A percentile compares a stretch with the other conserved stretches of the same genome.
Evolutionary conservation across 495 filamentous ascomycete species (phyloP).

Genomic region (Rostrohypoxylon terebratum): DNA sequence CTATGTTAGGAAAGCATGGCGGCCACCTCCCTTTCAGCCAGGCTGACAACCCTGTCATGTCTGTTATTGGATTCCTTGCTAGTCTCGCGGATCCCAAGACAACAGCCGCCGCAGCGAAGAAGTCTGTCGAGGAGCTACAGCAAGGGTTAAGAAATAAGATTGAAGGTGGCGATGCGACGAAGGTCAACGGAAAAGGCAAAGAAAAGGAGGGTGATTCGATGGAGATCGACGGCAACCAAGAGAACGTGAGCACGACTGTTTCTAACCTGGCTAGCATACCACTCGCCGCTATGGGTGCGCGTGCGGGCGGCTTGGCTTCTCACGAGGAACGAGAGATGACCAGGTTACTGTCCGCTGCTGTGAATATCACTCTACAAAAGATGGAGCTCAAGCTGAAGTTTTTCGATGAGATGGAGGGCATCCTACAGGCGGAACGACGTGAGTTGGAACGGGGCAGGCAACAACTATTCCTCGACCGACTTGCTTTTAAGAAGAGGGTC

Average conservation of each 20-base stretch:
- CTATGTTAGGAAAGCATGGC: conserved; percentile 69
- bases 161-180: conserved; percentile 71
- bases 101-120: conserved; percentile 87
- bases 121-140: conserved; percentile 84
- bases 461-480: conserved; percentile 90
- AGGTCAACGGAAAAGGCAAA: conserved; percentile 60
- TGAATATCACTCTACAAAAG: conserved; percentile 86
- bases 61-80: conserved; percentile 91
- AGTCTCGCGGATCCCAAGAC: conserved; percentile 87
- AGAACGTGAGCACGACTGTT: conserved; percentile 55
- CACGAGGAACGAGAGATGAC: conserved; percentile 98
- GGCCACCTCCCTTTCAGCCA: conserved; percentile 88
- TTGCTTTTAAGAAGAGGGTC: conserved; percentile 89
- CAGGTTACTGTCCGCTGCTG: conserved; percentile 83
- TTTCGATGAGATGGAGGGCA: conserved; percentile 94
- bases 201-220: conserved; percentile 70
- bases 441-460: conserved; percentile 92
- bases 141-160: conserved; percentile 78
- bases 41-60: conserved; percentile 94
- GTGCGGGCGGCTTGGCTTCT: conserved; percentile 87
- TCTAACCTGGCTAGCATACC: conserved; percentile 80
- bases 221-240: conserved; percentile 64
- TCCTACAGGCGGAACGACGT: conserved; percentile 89
- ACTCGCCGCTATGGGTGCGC: conserved; percentile 84
- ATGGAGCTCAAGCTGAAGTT: conserved; percentile 88